Base-by-base conservation (phyloP, 805 yeast genomes). In the Saturnispora mendoncae region DNA sequence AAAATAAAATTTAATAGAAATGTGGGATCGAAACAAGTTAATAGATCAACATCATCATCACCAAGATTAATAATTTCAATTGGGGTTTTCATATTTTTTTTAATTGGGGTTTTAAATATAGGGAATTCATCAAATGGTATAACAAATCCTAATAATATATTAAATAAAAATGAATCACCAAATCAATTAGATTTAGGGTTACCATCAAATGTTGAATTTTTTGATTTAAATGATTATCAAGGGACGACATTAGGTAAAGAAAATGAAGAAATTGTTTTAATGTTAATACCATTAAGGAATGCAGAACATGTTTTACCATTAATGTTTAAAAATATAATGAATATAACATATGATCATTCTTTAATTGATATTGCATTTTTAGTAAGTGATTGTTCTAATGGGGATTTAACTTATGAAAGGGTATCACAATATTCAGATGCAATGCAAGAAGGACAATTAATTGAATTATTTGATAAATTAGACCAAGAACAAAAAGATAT, bases 271-370 rank as follows among this genome's bases (percentile, higher is more conserved):
- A 72, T 77, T 36, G 76, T 85, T 12, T 62, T 85, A 42, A 62
- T 86, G 39, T 68, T 80, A 46, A 72, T 85, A 54, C 95, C 95
- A 8, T 63, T 85, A 46, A 68, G 94, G 60, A 80, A 85, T 53
- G 94, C 95, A 0, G 82, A 75, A 51, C 67, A 71, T 23, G 88
- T 83, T 17, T 62, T 85, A 46, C 87, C 92, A 10, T 67, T 84
- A 67, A 85, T 87, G 70, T 84, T 86, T 64, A 79, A 80, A 53
- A 84, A 85, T 61, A 64, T 85, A 61, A 83, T 82, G 90, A 84
- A 85, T 58, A 65, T 85, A 61, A 84, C 94, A 1, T 85, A 85
- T 56, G 86, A 84, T 42, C 95, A 86, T 56, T 70, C 74, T 19
- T 63, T 84, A 47, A 80, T 85, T 41, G 95, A 85, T 61, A 67